These are phyloP conservation scores for Russula ochroleuca DNA, from an alignment of 768 basidiomycete species.

Conservation along the genomic window DNA sequence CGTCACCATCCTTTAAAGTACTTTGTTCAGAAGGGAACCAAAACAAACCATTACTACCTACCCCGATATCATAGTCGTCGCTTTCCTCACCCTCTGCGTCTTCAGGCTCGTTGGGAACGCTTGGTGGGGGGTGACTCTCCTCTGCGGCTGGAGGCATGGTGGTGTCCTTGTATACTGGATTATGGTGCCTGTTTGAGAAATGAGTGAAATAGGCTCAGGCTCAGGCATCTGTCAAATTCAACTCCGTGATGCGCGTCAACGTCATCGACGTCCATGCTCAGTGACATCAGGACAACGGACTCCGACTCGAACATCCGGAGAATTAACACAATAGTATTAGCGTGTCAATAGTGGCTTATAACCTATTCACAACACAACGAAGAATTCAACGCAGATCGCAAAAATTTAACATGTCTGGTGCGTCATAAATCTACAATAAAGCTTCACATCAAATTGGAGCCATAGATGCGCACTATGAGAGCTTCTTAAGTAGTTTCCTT, in stretches of 20 bases:
- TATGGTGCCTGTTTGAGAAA: constrained; percentile 7
- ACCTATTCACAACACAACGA: constrained; percentile 4
- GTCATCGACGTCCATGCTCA: not conserved
- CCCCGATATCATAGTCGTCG: constrained; percentile 21
- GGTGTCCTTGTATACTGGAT: not conserved
- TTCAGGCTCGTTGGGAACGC: not conserved
- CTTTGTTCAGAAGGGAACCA: not conserved
- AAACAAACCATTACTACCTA: not conserved
- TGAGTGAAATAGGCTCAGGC: constrained; percentile 11
- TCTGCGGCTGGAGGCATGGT: constrained; percentile 12
- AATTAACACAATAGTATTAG: constrained; percentile 1
- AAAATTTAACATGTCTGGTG: constrained; percentile 8
- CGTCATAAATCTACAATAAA: not conserved
- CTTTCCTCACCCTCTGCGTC: constrained; percentile 18
- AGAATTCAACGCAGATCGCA: constrained; percentile 12
- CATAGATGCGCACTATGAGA: constrained; percentile 25
- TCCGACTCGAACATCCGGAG: not conserved
- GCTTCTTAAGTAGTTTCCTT: not conserved
- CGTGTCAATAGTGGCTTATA: constrained; percentile 11
- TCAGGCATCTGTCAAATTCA: constrained; percentile 6
- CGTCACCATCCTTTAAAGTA: constrained; percentile 10
- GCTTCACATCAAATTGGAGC: constrained; percentile 24
- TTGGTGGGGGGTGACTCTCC: not conserved
- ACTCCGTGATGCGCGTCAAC: constrained; percentile 10
- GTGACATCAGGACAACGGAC: not conserved